Conservation (phyloP, 306 rosid genomes). For the Prinsepia uniflora region DNA sequence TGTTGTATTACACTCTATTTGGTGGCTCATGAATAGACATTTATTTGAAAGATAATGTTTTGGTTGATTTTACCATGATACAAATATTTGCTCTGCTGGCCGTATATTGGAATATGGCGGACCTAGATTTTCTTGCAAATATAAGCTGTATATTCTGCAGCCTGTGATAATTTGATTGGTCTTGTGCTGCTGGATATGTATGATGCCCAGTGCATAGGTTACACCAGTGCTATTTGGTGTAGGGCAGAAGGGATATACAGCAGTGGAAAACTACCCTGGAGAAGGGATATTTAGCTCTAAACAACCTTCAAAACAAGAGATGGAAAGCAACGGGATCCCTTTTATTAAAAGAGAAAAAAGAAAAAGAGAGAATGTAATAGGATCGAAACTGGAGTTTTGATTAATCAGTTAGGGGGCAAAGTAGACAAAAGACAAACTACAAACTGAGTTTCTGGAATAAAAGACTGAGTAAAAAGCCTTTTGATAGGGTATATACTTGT, state of each 20-base stretch:
- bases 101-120: not conserved
- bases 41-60: slow-evolving; percentile 1
- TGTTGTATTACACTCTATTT: not conserved
- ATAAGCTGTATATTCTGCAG: not conserved
- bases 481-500: not conserved
- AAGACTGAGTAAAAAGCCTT: not conserved
- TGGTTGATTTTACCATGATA: not conserved
- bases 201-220: not conserved
- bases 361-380: not conserved
- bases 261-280: not conserved
- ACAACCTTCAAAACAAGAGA: not conserved
- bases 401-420: too few species aligned
- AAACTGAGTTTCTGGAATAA: not conserved
- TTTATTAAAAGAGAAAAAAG: not conserved
- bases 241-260: not conserved
- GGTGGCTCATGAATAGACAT: slow-evolving; percentile 5
- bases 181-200: not conserved
- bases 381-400: too few species aligned
- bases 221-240: not conserved
- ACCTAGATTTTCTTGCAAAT: not conserved
- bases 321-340: not conserved
- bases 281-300: not conserved
- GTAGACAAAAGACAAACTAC: not conserved
- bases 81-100: not conserved
- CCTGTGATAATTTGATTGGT: not conserved